Percentiles rank a stretch among this genome's conserved stretches.
These are phyloP conservation scores for Laburnicola sp. DNA, from an alignment of 2,329 filamentous ascomycete species.

Conservation along the genomic window DNA sequence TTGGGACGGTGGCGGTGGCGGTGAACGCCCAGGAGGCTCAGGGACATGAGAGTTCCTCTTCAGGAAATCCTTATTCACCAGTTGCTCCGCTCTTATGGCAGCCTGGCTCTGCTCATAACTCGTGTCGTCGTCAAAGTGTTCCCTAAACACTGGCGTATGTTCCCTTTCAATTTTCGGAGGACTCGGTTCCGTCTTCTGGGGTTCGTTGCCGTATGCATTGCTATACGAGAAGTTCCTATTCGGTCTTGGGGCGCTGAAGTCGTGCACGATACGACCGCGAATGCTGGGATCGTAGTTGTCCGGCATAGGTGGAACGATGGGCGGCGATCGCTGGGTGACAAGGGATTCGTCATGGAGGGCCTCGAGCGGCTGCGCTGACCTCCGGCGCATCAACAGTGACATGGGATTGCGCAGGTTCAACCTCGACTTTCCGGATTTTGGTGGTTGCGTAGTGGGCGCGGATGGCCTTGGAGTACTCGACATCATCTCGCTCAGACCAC, in stretches of 20 bases:
- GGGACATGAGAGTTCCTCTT: conserved; percentile 47
- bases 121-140: conserved; percentile 61
- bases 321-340: conserved; percentile 52
- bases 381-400: conserved; percentile 60
- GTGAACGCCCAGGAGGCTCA: conserved; percentile 20
- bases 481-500: conserved; percentile 38
- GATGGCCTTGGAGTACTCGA: conserved; percentile 27
- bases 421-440: conserved; percentile 52
- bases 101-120: conserved; percentile 46
- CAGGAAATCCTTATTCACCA: conserved; percentile 54
- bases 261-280: conserved; percentile 64
- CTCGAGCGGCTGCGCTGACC: conserved; percentile 57
- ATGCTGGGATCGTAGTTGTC: conserved; percentile 67
- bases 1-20: conserved; percentile 13
- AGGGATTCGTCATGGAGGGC: conserved; percentile 55
- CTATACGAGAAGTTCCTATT: conserved; percentile 48
- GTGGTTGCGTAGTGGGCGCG: conserved; percentile 23
- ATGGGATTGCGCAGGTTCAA: conserved; percentile 64
- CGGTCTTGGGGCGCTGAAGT: conserved; percentile 64
- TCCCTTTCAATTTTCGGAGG: conserved; percentile 45
- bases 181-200: conserved; percentile 19
- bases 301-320: conserved; percentile 53
- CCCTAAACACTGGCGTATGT: conserved; percentile 63
- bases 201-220: conserved; percentile 30
- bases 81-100: conserved; percentile 51